Evolutionary conservation across 306 rosid genomes (phyloP).

Genomic region (Castanea sativa): DNA sequence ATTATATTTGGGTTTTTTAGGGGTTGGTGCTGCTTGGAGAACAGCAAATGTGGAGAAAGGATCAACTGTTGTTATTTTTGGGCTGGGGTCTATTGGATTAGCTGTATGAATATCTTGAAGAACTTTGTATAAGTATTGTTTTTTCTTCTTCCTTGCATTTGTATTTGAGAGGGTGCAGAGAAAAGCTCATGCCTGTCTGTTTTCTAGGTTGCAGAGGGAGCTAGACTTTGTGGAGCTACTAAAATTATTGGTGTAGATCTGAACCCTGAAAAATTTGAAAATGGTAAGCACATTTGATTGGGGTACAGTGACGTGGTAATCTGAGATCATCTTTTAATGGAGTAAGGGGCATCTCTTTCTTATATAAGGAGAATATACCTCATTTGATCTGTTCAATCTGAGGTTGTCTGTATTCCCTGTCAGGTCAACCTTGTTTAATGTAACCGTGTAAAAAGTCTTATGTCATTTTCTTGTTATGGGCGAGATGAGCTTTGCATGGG

Average conservation of each 20-base stretch:
- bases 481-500: not conserved
- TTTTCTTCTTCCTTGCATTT: not conserved
- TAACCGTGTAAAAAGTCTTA: not conserved
- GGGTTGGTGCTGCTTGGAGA: constrained; percentile 95
- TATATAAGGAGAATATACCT: not conserved
- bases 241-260: constrained; percentile 84
- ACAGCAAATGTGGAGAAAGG: constrained; percentile 77
- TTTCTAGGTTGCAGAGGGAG: constrained; percentile 83
- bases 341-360: not conserved
- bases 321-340: not conserved
- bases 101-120: constrained; percentile 46
- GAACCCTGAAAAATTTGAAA: constrained; percentile 59
- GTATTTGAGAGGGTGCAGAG: not conserved
- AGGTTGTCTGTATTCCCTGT: not conserved
- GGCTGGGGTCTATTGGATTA: constrained; percentile 81
- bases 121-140: not conserved
- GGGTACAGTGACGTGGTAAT: not conserved
- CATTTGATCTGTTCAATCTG: not conserved
- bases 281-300: constrained; percentile 40
- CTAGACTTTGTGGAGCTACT: constrained; percentile 79
- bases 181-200: constrained; percentile 14
- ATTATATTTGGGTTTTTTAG: constrained; percentile 32
- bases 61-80: constrained; percentile 77
- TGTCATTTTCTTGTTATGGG: not conserved
- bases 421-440: not conserved